Evolutionary conservation across 2,329 filamentous ascomycete species (phyloP).

Genomic region (Claviceps sp.): DNA sequence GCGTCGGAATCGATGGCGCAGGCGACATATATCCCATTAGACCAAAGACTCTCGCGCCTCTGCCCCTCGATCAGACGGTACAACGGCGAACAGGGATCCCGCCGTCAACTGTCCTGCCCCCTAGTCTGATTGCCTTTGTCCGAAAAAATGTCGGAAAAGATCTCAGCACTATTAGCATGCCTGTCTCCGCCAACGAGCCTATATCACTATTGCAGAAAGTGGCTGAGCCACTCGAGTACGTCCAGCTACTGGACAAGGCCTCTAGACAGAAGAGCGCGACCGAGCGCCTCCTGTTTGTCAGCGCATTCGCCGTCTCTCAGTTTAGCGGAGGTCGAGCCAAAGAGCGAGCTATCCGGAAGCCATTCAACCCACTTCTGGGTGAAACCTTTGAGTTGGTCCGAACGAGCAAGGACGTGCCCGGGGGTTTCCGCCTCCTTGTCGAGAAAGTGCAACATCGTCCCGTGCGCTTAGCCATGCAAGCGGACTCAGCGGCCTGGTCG

Average conservation of each 20-base stretch:
- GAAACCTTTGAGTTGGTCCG: constrained; percentile 91
- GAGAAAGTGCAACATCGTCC: constrained; percentile 93
- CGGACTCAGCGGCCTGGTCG: constrained; percentile 74
- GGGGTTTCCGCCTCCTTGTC: constrained; percentile 78
- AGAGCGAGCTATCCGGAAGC: constrained; percentile 86
- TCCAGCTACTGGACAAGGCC: constrained; percentile 66
- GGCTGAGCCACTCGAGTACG: constrained; percentile 86
- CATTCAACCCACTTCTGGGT: constrained; percentile 92
- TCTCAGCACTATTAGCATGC: constrained; percentile 92
- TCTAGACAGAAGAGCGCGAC: constrained; percentile 43
- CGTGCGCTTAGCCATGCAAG: constrained; percentile 84
- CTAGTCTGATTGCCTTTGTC: constrained; percentile 84
- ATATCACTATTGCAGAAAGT: constrained; percentile 76
- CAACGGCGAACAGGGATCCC: constrained; percentile 57
- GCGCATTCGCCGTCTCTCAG: constrained; percentile 80
- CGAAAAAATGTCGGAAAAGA: constrained; percentile 98
- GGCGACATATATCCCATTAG: constrained; percentile 55
- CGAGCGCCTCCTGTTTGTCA: constrained; percentile 70
- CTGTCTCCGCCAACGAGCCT: constrained; percentile 90
- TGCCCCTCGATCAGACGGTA: constrained; percentile 56
- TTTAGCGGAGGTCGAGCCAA: constrained; percentile 73
- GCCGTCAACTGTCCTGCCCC: constrained; percentile 64
- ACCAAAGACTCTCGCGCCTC: constrained; percentile 61
- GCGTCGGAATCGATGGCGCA: constrained; percentile 46
- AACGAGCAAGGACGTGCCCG: constrained; percentile 57